Percentiles rank a stretch among this genome's conserved stretches.
Evolutionary conservation across 169 alveolate species (phyloP).

Genomic region (Babesia sp.): DNA sequence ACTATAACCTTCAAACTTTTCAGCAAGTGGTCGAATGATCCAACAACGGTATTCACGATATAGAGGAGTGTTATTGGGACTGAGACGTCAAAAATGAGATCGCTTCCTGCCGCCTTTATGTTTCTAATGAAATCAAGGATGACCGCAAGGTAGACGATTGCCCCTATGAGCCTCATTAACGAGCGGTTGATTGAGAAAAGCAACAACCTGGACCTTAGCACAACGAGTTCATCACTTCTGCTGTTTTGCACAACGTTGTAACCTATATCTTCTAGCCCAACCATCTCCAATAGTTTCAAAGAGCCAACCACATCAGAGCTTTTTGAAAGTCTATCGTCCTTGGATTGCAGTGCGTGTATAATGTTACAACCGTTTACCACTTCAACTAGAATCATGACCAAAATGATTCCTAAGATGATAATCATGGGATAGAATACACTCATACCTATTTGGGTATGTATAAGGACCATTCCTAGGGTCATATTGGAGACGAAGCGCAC

Average conservation of each 20-base stretch:
- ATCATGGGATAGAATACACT: not conserved
- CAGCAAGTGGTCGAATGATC: conserved; percentile 31
- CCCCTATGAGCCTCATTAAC: not conserved
- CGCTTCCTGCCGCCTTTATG: conserved; percentile 2
- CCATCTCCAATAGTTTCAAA: not conserved
- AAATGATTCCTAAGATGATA: conserved; percentile 1
- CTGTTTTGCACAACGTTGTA: conserved; percentile 5
- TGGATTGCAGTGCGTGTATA: not conserved
- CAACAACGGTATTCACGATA: conserved; percentile 31
- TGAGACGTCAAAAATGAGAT: conserved; percentile 9
- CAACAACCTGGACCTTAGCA: not conserved
- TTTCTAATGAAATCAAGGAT: conserved; percentile 34
- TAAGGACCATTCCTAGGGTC: conserved; percentile 6
- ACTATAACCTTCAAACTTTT: conserved; percentile 23
- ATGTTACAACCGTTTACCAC: not conserved
- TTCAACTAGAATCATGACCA: conserved; percentile 5
- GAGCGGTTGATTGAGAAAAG: conserved; percentile 1
- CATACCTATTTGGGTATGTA: conserved; percentile 11
- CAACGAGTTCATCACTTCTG: conserved; percentile 15
- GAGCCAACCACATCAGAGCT: conserved; percentile 5
- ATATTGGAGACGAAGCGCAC: conserved; percentile 1
- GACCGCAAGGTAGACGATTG: conserved; percentile 21
- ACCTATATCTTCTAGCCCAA: conserved; percentile 23
- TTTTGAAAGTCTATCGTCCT: conserved; percentile 15
- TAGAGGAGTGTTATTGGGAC: conserved; percentile 37